A percentile compares a stretch with the other conserved stretches of the same genome.
These are phyloP conservation scores for Pseudohalonectria lignicola DNA, from an alignment of 2,329 filamentous ascomycete species.

Conservation along the genomic window DNA sequence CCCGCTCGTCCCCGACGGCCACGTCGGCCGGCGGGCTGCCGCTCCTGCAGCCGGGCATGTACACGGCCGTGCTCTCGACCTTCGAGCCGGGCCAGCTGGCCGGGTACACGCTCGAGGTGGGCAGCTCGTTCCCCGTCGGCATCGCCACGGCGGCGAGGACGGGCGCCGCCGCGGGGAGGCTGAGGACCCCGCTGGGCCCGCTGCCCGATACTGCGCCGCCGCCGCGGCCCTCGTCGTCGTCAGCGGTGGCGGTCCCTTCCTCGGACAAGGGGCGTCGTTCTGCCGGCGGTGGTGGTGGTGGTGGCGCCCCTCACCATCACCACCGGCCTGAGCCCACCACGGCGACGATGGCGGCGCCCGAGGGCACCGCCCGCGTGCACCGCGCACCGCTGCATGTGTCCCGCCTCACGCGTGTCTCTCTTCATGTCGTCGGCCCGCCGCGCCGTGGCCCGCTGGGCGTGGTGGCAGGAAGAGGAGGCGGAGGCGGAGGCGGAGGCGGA, in stretches of 20 bases:
- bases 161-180: conserved; percentile 63
- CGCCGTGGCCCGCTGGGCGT: conserved; percentile 6
- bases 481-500: too few relatives aligned
- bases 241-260: too few relatives aligned
- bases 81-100: conserved; percentile 74
- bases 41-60: conserved; percentile 57
- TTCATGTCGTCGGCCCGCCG: conserved; percentile 34
- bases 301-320: neutral
- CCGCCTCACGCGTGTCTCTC: conserved; percentile 50
- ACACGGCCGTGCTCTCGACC: conserved; percentile 84
- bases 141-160: conserved; percentile 45
- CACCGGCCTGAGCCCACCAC: too few relatives aligned
- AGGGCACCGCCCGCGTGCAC: conserved; percentile 22
- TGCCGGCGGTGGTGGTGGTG: neutral
- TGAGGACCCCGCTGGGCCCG: conserved; percentile 48
- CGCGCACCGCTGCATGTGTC: conserved; percentile 26
- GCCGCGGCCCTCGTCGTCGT: too few relatives aligned
- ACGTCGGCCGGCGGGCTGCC: conserved; percentile 7
- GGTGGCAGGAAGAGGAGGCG: conserved; percentile 7
- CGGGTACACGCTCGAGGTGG: conserved; percentile 62
- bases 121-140: conserved; percentile 39
- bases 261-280: too few relatives aligned
- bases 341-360: too few relatives aligned
- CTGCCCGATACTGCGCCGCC: conserved; percentile 23
- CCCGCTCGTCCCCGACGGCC: conserved; percentile 14